Evolutionary conservation across 2,329 filamentous ascomycete species (phyloP).

Genomic region (Mycocentrospora acerina): DNA sequence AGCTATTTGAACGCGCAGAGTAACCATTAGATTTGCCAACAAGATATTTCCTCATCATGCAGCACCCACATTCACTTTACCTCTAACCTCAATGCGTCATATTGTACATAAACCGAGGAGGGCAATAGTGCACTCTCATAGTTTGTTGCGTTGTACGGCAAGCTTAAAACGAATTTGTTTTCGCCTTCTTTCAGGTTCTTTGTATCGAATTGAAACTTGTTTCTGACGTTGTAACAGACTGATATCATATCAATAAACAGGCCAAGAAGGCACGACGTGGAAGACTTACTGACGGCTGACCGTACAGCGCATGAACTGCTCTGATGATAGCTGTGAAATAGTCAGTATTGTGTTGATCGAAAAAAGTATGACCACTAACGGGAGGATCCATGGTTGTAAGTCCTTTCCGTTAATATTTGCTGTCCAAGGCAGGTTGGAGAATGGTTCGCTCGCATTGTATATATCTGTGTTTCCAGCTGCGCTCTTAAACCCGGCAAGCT

Average conservation of each 20-base stretch:
- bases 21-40: too few relatives aligned
- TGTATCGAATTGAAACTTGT: conserved; percentile 61
- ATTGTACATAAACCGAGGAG: conserved; percentile 59
- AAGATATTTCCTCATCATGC: too few relatives aligned
- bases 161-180: conserved; percentile 59
- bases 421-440: conserved; percentile 56
- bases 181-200: conserved; percentile 51
- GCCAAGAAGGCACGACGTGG: too few relatives aligned
- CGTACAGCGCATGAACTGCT: conserved; percentile 63
- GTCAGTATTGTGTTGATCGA: conserved; percentile 18
- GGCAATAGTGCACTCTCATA: conserved; percentile 60
- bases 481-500: conserved; percentile 63
- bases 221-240: conserved; percentile 61
- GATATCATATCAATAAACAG: not conserved
- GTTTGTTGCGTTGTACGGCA: conserved; percentile 62
- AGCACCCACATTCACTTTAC: conserved; percentile 45
- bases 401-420: conserved; percentile 51
- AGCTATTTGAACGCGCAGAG: too few relatives aligned
- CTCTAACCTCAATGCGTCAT: conserved; percentile 64
- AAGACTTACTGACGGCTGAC: conserved; percentile 50
- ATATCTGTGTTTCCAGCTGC: conserved; percentile 63
- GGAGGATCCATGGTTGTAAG: conserved; percentile 58
- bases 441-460: conserved; percentile 56
- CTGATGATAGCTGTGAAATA: conserved; percentile 50
- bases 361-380: conserved; percentile 36